Base-by-base conservation (phyloP, 257 asterid species). In the Agastache rugosa region DNA sequence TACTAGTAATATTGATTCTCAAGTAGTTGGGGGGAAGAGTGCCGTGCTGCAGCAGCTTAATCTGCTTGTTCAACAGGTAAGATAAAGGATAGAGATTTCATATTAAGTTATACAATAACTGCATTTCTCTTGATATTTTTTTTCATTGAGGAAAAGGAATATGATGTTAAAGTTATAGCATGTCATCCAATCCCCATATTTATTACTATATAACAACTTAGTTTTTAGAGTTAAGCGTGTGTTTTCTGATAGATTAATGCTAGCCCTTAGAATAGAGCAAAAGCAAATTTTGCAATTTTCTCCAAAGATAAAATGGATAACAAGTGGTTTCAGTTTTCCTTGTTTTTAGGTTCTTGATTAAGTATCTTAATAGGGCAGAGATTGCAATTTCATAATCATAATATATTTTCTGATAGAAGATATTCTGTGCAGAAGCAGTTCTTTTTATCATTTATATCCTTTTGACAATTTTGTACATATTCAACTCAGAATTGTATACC, bases 11-110 rank as follows among this genome's bases (percentile, higher is more conserved):
- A 74, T 94, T 58, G 87, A 83, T 77, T 80, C 91, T 56, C 87
- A 92, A 75, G 93, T 94, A 34, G 72, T 64, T 69, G 99, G 99
- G 27, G 99, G 99, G 71, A 89, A 80, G 79, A 68, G 73, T 48
- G 97, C 96, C 1, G 91, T 90, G 79, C 88, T 70, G 71, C 85
- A 85, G 82, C 87, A 92, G 75, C 92, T 94, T 80, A 75, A 84
- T 48, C 76, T 74, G 80, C 87, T 94, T 53, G 82, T 77, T 81
- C 88, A 82, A 75, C 99, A 92, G 97, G 99, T 89, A 80, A 77
- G 34, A 70, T 41, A 62, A 25, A 41, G 44, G 14, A 50, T 23
- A 10, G 56, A 61, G 56, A 58, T 45, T 41, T 47, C 67, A 11
- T 31, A 17, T 17, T 72, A 69, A 25, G 35, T 20, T 16, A 42